Base-by-base conservation (phyloP, 176 grass and related monocot species). In the Tillandsia leiboldiana region DNA sequence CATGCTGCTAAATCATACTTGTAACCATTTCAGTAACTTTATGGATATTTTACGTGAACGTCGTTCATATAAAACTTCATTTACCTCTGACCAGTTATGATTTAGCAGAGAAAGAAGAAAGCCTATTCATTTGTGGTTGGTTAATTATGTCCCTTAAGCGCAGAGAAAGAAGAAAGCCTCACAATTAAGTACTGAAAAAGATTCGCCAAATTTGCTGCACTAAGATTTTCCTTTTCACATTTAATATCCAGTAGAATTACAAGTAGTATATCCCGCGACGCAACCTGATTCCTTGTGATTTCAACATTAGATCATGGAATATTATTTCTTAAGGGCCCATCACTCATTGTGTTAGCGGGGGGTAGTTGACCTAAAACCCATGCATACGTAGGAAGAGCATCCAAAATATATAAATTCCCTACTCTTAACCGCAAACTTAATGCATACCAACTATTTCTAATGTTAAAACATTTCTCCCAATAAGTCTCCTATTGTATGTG, bases 351-450 rank as follows among this genome's bases (percentile, higher is more conserved):
- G 63, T 27, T 20, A 65, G 28, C 22, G 10, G 9, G 2, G 23
- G 29, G 64, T 13, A 29, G 64, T 66, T 66, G 4, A 33, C 64
- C 64, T 66, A 66, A 66, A 66, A 47, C 64, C 64, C 12, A 48
- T 66, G 64, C 54, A 59, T 4, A 59, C n/a, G n/a, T 59, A 22
- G 3, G 14, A 17, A 42, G 33, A 42, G 33, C 33, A 42, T 42
- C 0, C 6, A 8, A 42, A 42, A 42, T 42, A 42, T 42, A 42
- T 42, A 42, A 42, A 42, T 59, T 15, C 15, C 9, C 20, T 8
- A 9, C 54, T 59, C 54, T 59, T 17, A 59, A 17, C 54, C 54
- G 33, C 5, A 42, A 59, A 59, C 54, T 59, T 42, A 6, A 42
- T 42, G 33, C 33, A 42, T 42, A 7, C 7, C 33, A 42, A 42